Conservation (phyloP, 805 yeast species). For the Lachancea dasiensis region DNA sequence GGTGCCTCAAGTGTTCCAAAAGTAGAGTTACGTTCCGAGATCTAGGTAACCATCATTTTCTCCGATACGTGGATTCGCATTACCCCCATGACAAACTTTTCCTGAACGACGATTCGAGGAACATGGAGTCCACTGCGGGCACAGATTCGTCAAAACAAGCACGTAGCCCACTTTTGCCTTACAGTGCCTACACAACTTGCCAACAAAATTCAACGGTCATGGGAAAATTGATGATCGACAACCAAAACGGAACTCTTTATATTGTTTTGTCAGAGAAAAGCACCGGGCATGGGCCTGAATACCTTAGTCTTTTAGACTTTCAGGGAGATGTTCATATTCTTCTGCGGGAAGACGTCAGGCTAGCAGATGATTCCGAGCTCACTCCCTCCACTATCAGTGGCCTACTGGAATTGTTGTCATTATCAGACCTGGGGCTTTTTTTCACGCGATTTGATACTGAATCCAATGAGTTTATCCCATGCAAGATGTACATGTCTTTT, state of each 20-base stretch:
- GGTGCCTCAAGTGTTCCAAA: conserved; percentile 1
- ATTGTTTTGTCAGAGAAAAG: conserved; percentile 14
- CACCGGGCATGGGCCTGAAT: conserved; percentile 6
- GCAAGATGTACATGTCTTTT: background rate
- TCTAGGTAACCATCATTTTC: conserved; percentile 1
- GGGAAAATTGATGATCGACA: conserved; percentile 15
- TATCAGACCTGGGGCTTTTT: conserved; percentile 18
- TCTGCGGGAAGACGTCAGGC: conserved; percentile 9
- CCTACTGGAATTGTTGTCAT: conserved; percentile 10
- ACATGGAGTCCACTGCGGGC: background rate
- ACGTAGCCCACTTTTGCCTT: too few species aligned
- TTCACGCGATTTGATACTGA: conserved; percentile 13
- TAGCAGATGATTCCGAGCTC: conserved; percentile 2
- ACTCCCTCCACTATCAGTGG: conserved; percentile 1
- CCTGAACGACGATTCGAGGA: background rate
- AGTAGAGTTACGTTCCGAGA: background rate
- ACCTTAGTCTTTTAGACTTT: conserved; percentile 15
- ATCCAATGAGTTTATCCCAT: conserved; percentile 2
- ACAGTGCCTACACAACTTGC: background rate
- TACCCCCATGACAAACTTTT: conserved; percentile 7
- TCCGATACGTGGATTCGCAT: background rate
- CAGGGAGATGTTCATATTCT: conserved; percentile 17
- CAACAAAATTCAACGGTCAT: conserved; percentile 6
- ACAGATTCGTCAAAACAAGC: too few species aligned
- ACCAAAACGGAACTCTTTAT: conserved; percentile 3